These are phyloP conservation scores for Symmetrospora coprosmae DNA, from an alignment of 768 basidiomycete genomes.

Conservation along the genomic window DNA sequence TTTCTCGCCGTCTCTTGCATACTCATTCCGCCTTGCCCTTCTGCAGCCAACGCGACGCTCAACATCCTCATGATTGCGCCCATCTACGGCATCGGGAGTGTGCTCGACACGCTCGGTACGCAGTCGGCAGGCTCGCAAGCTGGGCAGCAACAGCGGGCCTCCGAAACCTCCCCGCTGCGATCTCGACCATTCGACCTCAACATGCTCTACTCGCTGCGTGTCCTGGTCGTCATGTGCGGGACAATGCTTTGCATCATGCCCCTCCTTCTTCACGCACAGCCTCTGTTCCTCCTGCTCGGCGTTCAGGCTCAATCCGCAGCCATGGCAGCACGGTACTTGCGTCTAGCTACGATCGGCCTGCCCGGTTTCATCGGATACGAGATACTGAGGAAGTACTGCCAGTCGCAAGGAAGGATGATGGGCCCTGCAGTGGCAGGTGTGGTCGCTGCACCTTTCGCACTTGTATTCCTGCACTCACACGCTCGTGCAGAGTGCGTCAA, in stretches of 20 bases:
- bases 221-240: not conserved
- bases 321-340: not conserved
- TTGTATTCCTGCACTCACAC: not conserved
- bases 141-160: too few relatives aligned
- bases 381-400: not conserved
- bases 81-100: not conserved
- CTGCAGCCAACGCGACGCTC: conserved; percentile 11
- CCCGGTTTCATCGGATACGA: not conserved
- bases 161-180: too few relatives aligned
- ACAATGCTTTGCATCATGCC: not conserved
- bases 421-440: not conserved
- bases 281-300: not conserved
- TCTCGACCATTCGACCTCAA: too few relatives aligned
- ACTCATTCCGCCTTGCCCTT: not conserved
- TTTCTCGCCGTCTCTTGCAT: not conserved
- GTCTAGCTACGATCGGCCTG: not conserved
- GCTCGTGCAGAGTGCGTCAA: too few relatives aligned
- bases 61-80: not conserved
- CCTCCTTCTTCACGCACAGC: not conserved
- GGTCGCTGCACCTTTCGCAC: not conserved
- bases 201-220: conserved; percentile 2
- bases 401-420: not conserved
- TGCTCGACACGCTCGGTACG: conserved; percentile 1
- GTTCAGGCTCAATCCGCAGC: not conserved
- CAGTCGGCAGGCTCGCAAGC: too few relatives aligned